Evolutionary conservation across 768 basidiomycete species (phyloP).

Genomic region (Amanita thiersii): DNA sequence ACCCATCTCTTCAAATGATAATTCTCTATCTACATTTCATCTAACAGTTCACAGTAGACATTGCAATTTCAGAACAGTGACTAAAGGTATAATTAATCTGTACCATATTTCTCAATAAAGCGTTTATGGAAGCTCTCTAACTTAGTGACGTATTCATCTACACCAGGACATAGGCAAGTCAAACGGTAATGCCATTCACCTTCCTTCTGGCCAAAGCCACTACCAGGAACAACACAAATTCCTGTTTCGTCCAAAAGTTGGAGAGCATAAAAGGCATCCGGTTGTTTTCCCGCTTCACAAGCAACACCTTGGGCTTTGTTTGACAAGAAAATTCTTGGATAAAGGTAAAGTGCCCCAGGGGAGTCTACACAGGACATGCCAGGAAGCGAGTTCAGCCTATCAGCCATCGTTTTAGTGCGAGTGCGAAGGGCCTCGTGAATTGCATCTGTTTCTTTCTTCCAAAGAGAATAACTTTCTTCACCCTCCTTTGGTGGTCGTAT

Average conservation of each 20-base stretch:
- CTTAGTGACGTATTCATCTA: slow-evolving; percentile 85
- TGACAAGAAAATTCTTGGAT: slow-evolving; percentile 75
- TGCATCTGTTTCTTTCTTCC: slow-evolving; percentile 74
- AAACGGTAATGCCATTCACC: slow-evolving; percentile 88
- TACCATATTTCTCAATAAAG: slow-evolving; percentile 26
- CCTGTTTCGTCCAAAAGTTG: slow-evolving; percentile 81
- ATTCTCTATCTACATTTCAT: too few relatives aligned
- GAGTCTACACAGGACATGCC: slow-evolving; percentile 89
- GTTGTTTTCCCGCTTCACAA: slow-evolving; percentile 58
- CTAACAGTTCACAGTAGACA: too few relatives aligned
- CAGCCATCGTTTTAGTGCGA: slow-evolving; percentile 67
- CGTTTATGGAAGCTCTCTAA: slow-evolving; percentile 46
- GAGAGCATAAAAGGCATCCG: slow-evolving; percentile 87
- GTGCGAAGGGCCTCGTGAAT: slow-evolving; percentile 70
- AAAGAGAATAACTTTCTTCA: slow-evolving; percentile 67
- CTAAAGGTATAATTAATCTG: too few relatives aligned
- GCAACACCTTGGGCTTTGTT: slow-evolving; percentile 69
- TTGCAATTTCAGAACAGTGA: too few relatives aligned
- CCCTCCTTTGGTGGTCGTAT: slow-evolving; percentile 83
- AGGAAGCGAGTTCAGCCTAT: slow-evolving; percentile 70
- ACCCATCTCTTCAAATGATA: too few relatives aligned
- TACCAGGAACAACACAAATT: slow-evolving; percentile 91
- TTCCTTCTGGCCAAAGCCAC: slow-evolving; percentile 89
- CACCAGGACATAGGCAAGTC: slow-evolving; percentile 92
- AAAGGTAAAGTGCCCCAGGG: slow-evolving; percentile 91